Conservation (phyloP, 257 asterid genomes). For the Nicotiana sylvestris region DNA sequence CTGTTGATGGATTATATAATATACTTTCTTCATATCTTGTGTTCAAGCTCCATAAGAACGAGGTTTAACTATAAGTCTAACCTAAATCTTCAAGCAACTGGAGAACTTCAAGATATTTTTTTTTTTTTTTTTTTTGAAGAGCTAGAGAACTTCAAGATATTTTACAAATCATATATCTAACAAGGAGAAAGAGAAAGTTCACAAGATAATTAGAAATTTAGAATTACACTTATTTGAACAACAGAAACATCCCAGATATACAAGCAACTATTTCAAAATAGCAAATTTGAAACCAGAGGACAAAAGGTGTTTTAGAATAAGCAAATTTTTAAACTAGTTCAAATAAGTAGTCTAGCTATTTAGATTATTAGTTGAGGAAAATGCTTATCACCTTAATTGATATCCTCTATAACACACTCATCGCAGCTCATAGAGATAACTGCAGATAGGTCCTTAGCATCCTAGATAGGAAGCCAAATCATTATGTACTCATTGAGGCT, state of each 20-base stretch:
- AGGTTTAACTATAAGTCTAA: background rate
- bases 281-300: background rate
- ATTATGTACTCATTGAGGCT: background rate
- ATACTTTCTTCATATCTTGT: background rate
- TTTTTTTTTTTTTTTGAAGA: background rate
- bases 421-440: background rate
- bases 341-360: background rate
- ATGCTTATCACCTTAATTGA: background rate
- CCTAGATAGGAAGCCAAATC: background rate
- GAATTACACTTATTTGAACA: background rate
- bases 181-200: background rate
- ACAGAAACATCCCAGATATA: background rate
- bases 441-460: background rate
- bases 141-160: background rate
- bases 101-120: background rate
- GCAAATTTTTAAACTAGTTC: background rate
- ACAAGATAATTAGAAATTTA: background rate
- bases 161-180: background rate
- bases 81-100: background rate
- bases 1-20: too few species aligned
- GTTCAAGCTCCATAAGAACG: background rate
- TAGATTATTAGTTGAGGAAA: background rate
- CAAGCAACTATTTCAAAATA: background rate
- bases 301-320: background rate
- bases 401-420: background rate